Evolutionary conservation across 768 basidiomycete genomes (phyloP), one percentile per base, ranked within the genome.

Genomic region (Psilocybe tampanensis): DNA sequence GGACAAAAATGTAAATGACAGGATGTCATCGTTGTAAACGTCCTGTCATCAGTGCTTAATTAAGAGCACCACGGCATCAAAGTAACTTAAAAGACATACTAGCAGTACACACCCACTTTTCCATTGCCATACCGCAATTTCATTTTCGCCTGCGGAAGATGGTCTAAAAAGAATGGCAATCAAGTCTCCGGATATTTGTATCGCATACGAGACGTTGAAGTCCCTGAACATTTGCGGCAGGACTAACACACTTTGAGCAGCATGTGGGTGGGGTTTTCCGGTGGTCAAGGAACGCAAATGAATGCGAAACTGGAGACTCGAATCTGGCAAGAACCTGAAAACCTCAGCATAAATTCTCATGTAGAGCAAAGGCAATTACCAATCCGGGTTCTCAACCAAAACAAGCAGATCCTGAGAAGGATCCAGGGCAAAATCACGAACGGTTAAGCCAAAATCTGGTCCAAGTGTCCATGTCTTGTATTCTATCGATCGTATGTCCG

Each of bases 51-150:
- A 70, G 47, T 26, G 18, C 4, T 54, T 45, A 44, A 47, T 44
- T 6, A 19, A 5, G 29, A 42, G 56, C 21, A 47, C n/a, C 9
- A 9, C 4, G 29, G 29, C 43, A n/a, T 19, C 32, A 24, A 34
- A 47, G 15, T 34, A 42, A 19, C 54, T 26, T 21, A 23, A 26
- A 5, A 15, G 19, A 73, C 81, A 73, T 62, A 89, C 87, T 59
- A 80, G 56, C 61, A 83, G 66, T 7, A 73, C 65, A 9, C 67
- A 61, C 6, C 84, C 84, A 3, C 80, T 84, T 64, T 81, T 82
- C 89, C 88, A 90, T 53, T 89, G 79, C 86, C 86, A 90, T 19
- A 86, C 70, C 21, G 80, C 70, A 12, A 89, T 66, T 60, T 84
- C 80, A 26, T 76, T 80, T 44, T 72, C 73, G 32, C 65, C 64